Conservation (phyloP, 768 basidiomycete species). For the Russula foetens region DNA sequence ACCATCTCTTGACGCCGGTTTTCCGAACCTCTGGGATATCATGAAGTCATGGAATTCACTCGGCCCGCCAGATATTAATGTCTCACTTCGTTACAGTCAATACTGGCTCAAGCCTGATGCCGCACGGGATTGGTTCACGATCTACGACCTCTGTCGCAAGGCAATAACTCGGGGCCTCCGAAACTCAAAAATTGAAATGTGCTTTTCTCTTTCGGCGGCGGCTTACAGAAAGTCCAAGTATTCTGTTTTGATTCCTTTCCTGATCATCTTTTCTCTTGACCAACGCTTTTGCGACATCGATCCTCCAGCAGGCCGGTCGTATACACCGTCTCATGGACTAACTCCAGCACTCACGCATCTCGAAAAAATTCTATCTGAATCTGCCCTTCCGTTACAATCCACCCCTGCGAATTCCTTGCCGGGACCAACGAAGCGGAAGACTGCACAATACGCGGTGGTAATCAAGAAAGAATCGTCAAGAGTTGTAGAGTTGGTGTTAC, state of each 20-base stretch:
- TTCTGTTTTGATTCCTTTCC: not conserved
- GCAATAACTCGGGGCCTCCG: not conserved
- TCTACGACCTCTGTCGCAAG: no score
- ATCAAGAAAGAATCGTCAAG: not conserved
- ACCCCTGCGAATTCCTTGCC: not conserved
- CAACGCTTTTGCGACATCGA: not conserved
- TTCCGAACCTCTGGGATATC: not conserved
- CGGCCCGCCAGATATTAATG: not conserved
- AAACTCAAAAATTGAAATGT: not conserved
- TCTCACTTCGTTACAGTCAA: not conserved
- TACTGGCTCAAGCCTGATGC: conserved; percentile 8
- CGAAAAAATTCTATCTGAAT: not conserved
- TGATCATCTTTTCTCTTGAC: not conserved
- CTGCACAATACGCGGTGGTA: not conserved
- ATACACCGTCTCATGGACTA: conserved; percentile 1
- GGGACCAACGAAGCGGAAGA: no score
- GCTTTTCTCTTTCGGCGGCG: conserved; percentile 1
- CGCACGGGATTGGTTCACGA: conserved; percentile 1
- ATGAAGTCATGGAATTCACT: not conserved
- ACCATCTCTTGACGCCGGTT: not conserved
- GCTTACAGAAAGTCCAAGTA: no score
- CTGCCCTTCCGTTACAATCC: not conserved
- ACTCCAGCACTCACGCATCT: not conserved
- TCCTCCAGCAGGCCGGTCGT: not conserved
- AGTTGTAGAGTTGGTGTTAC: not conserved